Conservation (phyloP, 768 basidiomycete species). For the Agrocybe pediades region DNA sequence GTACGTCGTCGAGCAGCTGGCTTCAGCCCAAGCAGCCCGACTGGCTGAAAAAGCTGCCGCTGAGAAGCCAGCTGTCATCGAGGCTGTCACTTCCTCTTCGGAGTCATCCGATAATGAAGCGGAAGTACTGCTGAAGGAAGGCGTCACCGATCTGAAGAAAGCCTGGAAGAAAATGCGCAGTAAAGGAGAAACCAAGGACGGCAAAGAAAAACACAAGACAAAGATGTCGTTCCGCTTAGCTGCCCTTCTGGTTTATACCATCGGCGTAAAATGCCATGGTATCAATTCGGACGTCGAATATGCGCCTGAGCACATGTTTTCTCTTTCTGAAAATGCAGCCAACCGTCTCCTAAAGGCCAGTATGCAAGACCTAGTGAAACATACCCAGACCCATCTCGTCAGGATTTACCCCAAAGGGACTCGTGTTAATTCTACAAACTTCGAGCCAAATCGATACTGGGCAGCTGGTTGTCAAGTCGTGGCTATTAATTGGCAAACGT, state of each 20-base stretch:
- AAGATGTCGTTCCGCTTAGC: slow-evolving; percentile 79
- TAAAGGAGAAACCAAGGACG: slow-evolving; percentile 7
- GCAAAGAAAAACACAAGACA: slow-evolving; percentile 39
- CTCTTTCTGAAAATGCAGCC: slow-evolving; percentile 82
- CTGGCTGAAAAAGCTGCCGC: slow-evolving; percentile 43
- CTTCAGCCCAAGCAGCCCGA: slow-evolving; percentile 67
- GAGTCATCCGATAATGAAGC: slow-evolving; percentile 21
- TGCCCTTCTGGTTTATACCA: slow-evolving; percentile 86
- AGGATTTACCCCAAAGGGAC: slow-evolving; percentile 86
- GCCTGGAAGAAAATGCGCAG: slow-evolving; percentile 28
- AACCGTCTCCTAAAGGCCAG: slow-evolving; percentile 73
- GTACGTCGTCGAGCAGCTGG: slow-evolving; percentile 80
- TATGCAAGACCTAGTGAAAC: slow-evolving; percentile 78
- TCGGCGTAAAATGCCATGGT: slow-evolving; percentile 93
- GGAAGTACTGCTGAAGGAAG: slow-evolving; percentile 18
- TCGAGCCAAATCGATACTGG: slow-evolving; percentile 89
- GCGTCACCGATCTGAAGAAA: slow-evolving; percentile 20
- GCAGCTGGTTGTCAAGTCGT: slow-evolving; percentile 86
- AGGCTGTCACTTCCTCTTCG: slow-evolving; percentile 19
- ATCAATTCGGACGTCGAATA: slow-evolving; percentile 87
- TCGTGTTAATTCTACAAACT: slow-evolving; percentile 83
- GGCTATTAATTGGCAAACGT: slow-evolving; percentile 97
- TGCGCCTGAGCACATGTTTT: slow-evolving; percentile 88
- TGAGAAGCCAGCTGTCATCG: slow-evolving; percentile 59
- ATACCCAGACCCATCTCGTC: slow-evolving; percentile 81